Percentiles rank a stretch among this genome's conserved stretches.
Evolutionary conservation across 345 rosid species (phyloP).

Genomic region (Eucalyptus pauciflora): DNA sequence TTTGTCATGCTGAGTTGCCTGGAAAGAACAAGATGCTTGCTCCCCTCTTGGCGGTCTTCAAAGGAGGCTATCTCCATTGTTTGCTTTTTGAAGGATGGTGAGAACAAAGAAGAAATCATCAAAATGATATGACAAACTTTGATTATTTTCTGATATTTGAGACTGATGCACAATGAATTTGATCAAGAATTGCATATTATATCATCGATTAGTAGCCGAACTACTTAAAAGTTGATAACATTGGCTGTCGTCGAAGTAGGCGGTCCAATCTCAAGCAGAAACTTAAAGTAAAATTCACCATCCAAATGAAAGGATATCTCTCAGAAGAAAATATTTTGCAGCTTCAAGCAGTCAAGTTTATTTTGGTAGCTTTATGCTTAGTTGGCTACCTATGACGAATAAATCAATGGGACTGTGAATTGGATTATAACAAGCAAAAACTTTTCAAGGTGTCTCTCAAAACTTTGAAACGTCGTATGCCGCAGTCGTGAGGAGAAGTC

Average conservation of each 20-base stretch:
- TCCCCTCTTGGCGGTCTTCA: background rate
- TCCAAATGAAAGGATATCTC: background rate
- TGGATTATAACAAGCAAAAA: background rate
- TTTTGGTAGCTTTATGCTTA: background rate
- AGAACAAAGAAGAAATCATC: background rate
- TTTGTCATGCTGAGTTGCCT: background rate
- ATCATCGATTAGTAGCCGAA: background rate
- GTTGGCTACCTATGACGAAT: background rate
- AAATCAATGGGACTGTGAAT: background rate
- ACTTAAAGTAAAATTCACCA: background rate
- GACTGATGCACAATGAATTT: background rate
- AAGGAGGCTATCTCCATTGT: background rate
- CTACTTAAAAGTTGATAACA: background rate
- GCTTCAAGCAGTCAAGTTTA: background rate
- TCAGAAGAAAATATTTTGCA: background rate
- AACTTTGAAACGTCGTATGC: background rate
- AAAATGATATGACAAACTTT: background rate
- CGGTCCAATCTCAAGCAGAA: background rate
- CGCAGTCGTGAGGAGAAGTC: background rate
- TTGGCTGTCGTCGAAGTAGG: background rate
- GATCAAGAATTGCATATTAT: background rate
- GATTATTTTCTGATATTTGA: background rate
- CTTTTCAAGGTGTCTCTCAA: background rate
- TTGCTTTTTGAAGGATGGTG: background rate
- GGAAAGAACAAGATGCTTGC: background rate